Percentiles rank a stretch among this genome's conserved stretches.
phyloP scores from a whole-genome alignment of 2,329 filamentous ascomycete species.

The Davidsoniella neocaledoniae region DNA sequence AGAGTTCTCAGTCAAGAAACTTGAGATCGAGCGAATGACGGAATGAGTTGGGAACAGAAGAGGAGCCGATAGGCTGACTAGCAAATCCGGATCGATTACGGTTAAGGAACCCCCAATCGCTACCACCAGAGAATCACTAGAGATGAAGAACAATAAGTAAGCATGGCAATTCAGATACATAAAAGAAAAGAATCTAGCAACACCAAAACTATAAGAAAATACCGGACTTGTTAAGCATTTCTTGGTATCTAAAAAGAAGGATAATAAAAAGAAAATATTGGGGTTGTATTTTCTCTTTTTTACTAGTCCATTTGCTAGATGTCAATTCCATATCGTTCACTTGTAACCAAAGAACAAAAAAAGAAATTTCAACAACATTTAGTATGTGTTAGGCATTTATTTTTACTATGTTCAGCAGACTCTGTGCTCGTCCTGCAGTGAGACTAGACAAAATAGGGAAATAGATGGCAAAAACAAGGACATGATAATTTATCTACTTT shows the following conservation, averaged over 20 bases:
- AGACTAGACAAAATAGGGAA: neutral
- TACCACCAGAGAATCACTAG: constrained; percentile 18
- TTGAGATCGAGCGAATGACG: constrained; percentile 42
- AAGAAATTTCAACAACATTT: neutral
- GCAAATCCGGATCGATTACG: constrained; percentile 7
- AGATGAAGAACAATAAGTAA: no score
- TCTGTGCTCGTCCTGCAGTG: neutral
- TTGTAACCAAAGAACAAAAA: no score
- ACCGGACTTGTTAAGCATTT: no score
- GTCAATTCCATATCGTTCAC: no score
- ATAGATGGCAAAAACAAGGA: neutral
- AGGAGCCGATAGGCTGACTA: constrained; percentile 7
- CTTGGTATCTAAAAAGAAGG: no score
- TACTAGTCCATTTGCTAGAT: no score
- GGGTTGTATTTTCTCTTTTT: no score
- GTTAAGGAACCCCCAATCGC: constrained; percentile 17
- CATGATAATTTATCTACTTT: no score
- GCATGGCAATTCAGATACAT: no score
- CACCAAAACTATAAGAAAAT: no score
- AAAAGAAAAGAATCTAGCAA: no score
- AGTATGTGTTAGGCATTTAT: neutral
- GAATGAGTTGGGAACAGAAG: constrained; percentile 19
- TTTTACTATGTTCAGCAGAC: constrained; percentile 1
- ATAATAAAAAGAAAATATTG: no score
- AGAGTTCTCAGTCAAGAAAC: constrained; percentile 30